Conservation (phyloP, 495 filamentous ascomycete genomes). For the Hyaloscypha hepaticicola region DNA sequence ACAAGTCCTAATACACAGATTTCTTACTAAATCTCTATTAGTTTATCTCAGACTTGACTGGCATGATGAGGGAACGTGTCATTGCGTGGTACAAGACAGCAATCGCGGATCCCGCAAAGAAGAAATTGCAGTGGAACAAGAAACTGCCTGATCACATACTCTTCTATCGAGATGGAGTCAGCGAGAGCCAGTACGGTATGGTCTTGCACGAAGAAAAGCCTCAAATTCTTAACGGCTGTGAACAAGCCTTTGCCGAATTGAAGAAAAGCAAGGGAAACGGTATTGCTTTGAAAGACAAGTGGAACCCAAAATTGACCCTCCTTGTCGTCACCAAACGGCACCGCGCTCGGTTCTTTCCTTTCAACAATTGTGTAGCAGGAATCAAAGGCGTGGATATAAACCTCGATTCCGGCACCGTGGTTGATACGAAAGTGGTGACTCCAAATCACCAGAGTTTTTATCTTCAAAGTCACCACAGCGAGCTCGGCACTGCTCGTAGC, state of each 20-base stretch:
- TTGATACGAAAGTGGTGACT: constrained; percentile 81
- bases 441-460: constrained; percentile 75
- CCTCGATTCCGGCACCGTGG: constrained; percentile 69
- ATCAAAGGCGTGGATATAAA: constrained; percentile 54
- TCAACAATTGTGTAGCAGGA: constrained; percentile 39
- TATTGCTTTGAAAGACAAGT: not conserved
- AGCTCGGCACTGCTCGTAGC: constrained; percentile 83
- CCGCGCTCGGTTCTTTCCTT: constrained; percentile 78
- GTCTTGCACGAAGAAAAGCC: constrained; percentile 54
- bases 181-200: constrained; percentile 71
- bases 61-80: constrained; percentile 38
- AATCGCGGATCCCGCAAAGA: not conserved
- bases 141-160: constrained; percentile 66
- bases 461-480: constrained; percentile 72
- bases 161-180: constrained; percentile 87
- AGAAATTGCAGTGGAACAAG: not conserved
- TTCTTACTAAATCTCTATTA: not conserved
- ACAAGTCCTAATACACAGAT: not conserved
- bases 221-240: constrained; percentile 39
- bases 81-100: constrained; percentile 7
- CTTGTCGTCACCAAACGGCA: constrained; percentile 81
- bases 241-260: not conserved
- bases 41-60: not conserved
- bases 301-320: constrained; percentile 51
- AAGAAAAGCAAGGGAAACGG: not conserved